Conservation (phyloP, 208 protist genomes). For the Leishmania lainsoni region DNA sequence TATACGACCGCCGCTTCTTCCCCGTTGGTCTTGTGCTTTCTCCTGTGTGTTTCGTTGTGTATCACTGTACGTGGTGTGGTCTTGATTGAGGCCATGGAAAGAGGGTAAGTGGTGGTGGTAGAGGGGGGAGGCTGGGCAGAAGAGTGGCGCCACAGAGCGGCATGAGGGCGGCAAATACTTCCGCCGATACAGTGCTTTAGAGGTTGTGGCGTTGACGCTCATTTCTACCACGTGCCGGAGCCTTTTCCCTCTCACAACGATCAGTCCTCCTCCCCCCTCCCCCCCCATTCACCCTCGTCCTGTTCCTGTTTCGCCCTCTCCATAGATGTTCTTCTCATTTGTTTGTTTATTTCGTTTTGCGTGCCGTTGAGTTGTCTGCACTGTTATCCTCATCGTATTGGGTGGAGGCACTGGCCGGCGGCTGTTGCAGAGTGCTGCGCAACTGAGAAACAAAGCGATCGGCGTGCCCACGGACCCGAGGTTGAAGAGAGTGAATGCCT, state of each 20-base stretch:
- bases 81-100: neutral
- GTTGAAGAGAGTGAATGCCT: neutral
- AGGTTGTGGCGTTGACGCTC: neutral
- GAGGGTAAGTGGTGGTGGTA: neutral
- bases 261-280: neutral
- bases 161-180: neutral
- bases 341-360: neutral
- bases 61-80: neutral
- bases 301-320: neutral
- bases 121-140: neutral
- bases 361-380: slow-evolving; percentile 13
- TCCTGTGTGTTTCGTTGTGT: slow-evolving; percentile 1
- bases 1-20: neutral
- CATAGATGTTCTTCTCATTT: slow-evolving; percentile 2
- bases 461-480: neutral
- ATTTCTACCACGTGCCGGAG: neutral
- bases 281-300: neutral
- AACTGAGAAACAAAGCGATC: neutral
- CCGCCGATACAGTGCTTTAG: neutral
- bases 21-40: neutral
- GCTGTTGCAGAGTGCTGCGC: neutral
- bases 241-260: slow-evolving; percentile 1
- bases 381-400: slow-evolving; percentile 5
- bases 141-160: neutral
- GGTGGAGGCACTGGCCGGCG: neutral